phyloP scores from a whole-genome alignment of 1,284 basidiomycete species.

The Pseudozyma hubeiensis region DNA sequence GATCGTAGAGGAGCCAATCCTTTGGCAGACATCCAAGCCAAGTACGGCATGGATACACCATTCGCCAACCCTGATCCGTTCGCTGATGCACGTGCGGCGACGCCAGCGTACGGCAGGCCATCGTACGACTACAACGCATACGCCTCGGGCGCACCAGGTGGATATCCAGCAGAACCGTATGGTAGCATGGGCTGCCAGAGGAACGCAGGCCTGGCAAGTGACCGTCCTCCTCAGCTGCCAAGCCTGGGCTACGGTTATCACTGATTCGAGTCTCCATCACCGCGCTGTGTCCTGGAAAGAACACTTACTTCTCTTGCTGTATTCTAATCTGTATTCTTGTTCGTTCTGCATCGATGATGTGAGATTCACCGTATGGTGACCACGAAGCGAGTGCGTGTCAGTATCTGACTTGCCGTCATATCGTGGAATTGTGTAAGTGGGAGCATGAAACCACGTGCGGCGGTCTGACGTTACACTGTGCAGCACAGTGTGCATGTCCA shows the following conservation, averaged over 20 bases:
- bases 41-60: constrained; percentile 45
- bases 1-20: constrained; percentile 45
- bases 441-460: background rate
- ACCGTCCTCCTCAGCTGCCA: constrained; percentile 48
- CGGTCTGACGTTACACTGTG: background rate
- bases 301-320: constrained; percentile 9
- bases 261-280: background rate
- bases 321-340: constrained; percentile 9
- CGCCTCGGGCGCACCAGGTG: constrained; percentile 16
- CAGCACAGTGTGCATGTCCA: background rate
- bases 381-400: no score
- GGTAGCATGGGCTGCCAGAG: constrained; percentile 47
- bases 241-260: constrained; percentile 37
- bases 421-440: background rate
- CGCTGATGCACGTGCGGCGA: constrained; percentile 25
- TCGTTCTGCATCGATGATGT: background rate
- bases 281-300: no score
- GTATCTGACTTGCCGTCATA: no score
- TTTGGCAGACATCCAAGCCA: constrained; percentile 53
- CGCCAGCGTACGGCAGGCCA: constrained; percentile 29
- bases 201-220: constrained; percentile 11
- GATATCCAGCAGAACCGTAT: constrained; percentile 47
- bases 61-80: constrained; percentile 33
- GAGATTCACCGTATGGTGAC: no score
- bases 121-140: constrained; percentile 53